These are phyloP conservation scores for Mucor velutinosus DNA, from an alignment of 371 early-diverging fungal species.

Conservation along the genomic window DNA sequence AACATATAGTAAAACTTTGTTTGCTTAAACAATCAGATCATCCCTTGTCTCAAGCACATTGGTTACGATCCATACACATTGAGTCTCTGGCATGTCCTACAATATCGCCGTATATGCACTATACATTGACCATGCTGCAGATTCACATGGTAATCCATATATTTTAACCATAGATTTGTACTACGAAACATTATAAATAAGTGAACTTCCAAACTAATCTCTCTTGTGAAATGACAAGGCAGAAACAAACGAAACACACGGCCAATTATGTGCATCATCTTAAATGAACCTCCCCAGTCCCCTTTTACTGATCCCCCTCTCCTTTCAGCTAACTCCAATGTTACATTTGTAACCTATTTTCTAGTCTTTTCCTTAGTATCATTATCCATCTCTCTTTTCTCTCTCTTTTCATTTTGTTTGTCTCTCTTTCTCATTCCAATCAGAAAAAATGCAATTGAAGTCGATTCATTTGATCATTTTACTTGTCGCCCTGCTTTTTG, in stretches of 20 bases:
- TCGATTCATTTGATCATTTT: neutral
- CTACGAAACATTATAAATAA: neutral
- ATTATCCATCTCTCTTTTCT: neutral
- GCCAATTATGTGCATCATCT: slow-evolving; percentile 2
- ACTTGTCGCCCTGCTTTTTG: neutral
- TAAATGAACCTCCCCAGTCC: slow-evolving; percentile 3
- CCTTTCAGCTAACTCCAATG: neutral
- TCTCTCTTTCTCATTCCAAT: neutral
- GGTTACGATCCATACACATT: neutral
- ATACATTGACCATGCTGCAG: neutral
- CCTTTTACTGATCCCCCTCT: slow-evolving; percentile 1
- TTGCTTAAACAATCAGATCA: neutral
- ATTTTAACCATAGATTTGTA: slow-evolving; percentile 1
- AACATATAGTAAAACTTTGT: neutral
- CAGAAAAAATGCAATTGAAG: neutral
- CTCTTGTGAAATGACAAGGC: slow-evolving; percentile 1
- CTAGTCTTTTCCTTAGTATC: neutral
- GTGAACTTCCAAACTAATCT: neutral
- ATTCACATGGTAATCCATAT: neutral
- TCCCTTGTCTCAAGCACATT: neutral
- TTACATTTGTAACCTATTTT: slow-evolving; percentile 3
- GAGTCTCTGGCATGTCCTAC: neutral
- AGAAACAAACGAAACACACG: neutral
- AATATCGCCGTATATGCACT: neutral
- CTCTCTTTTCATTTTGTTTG: neutral